These are phyloP conservation scores for Noccaea caerulescens DNA, from an alignment of 345 rosid genomes.

Conservation along the genomic window DNA sequence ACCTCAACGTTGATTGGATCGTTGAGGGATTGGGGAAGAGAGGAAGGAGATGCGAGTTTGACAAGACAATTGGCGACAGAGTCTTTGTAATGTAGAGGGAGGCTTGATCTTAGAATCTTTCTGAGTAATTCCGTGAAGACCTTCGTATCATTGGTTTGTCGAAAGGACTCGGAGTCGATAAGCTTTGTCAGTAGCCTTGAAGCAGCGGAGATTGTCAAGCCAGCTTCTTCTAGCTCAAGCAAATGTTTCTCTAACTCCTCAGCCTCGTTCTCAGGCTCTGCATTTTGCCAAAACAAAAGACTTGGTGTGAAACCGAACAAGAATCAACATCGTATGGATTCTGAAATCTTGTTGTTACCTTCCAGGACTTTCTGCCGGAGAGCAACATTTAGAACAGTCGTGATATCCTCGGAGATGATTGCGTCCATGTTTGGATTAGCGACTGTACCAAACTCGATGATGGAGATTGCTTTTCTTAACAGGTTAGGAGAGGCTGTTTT, in stretches of 20 bases:
- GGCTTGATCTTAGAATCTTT: slow-evolving; percentile 42
- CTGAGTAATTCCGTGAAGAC: slow-evolving; percentile 38
- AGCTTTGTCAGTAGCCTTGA: slow-evolving; percentile 76
- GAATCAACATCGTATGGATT: neutral
- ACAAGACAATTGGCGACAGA: slow-evolving; percentile 83
- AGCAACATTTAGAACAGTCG: slow-evolving; percentile 60
- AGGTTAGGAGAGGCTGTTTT: slow-evolving; percentile 58
- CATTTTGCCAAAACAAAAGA: slow-evolving; percentile 39
- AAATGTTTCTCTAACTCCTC: slow-evolving; percentile 60
- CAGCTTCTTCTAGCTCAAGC: slow-evolving; percentile 76
- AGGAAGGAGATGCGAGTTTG: slow-evolving; percentile 55
- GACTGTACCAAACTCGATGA: slow-evolving; percentile 64
- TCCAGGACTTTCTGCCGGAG: slow-evolving; percentile 61
- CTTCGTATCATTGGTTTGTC: slow-evolving; percentile 16
- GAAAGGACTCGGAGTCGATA: slow-evolving; percentile 65
- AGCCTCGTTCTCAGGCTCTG: slow-evolving; percentile 55
- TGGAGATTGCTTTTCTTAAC: slow-evolving; percentile 70
- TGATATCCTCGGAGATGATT: slow-evolving; percentile 53
- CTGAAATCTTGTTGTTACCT: slow-evolving; percentile 47
- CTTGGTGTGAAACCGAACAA: neutral
- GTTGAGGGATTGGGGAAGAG: slow-evolving; percentile 45
- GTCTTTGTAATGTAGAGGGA: slow-evolving; percentile 58
- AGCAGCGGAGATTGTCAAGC: slow-evolving; percentile 68
- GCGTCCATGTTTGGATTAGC: slow-evolving; percentile 52
- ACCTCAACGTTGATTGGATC: slow-evolving; percentile 70